Base-by-base conservation (phyloP, 2,329 filamentous ascomycete species). In the Aspergillus niger region DNA sequence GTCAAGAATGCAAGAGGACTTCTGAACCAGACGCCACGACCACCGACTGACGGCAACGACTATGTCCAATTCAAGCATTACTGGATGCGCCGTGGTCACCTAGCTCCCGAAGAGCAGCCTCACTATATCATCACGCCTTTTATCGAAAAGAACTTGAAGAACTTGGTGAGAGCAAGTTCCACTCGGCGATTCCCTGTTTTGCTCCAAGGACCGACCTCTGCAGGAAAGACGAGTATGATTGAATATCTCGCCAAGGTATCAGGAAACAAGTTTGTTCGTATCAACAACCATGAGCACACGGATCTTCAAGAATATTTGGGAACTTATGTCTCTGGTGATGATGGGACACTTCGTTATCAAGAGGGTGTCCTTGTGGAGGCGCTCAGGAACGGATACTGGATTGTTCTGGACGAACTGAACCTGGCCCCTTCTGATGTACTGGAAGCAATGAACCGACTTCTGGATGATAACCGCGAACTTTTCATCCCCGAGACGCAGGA, bases 261-360 rank as follows among this genome's bases (percentile, higher is more conserved):
- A 30, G 95, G 96, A 3, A 97, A 99, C 74, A 95, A 91, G 71
- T 99, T 98, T 72, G 92, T 99, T 47, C 88, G 95, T 62, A 99
- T 99, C 81, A 99, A 99, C 79, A 99, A 99, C 68, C 95, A 99
- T 76, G 96, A 99, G 73, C 95, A 99, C 72, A 99, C 95, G 0
- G 95, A 99, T 75, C 81, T 99, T 39, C 95, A 99, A 76, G 96
- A 99, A 73, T 99, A 99, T 70, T 81, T 99, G 5, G 95, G 95
- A 17, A 96, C 92, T 0, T 99, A 99, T 68, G 82, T 97, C 1
- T 97, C 95, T 2, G 91, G 89, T 24, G 79, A 87, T 0, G 90
- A 96, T 71, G 96, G 96, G 5, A 91, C 90, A 62, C 82, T 99
- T 44, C 86, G 84, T 10, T 99, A 97, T 70, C 92, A 97, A 73